phyloP scores from a whole-genome alignment of 768 basidiomycete genomes.

The Lactarius vividus region DNA sequence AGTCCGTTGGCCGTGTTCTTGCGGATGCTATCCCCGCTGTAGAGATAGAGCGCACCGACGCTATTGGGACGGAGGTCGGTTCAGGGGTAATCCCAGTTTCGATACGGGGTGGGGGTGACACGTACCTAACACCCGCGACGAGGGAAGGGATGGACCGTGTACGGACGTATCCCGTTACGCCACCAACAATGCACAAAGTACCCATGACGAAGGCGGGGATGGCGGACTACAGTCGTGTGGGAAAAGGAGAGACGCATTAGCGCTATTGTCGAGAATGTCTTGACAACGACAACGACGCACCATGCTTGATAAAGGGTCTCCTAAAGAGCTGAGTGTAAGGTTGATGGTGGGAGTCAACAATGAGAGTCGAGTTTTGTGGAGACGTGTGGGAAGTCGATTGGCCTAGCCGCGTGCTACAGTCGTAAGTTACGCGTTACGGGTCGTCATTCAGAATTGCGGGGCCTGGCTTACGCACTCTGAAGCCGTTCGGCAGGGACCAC shows the following conservation, averaged over 20 bases:
- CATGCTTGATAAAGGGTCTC: not conserved
- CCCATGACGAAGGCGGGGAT: constrained; percentile 80
- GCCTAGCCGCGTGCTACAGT: not conserved
- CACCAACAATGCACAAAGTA: constrained; percentile 71
- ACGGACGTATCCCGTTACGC: constrained; percentile 65
- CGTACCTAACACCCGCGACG: constrained; percentile 77
- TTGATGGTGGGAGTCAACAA: constrained; percentile 2
- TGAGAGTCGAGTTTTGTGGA: not conserved
- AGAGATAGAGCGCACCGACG: constrained; percentile 76
- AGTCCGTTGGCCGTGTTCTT: constrained; percentile 72
- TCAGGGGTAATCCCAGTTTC: not conserved
- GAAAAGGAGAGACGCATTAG: not conserved
- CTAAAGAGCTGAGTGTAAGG: not conserved
- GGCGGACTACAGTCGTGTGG: constrained; percentile 53
- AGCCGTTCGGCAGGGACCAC: not conserved
- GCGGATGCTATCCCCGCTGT: constrained; percentile 73
- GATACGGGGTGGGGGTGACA: constrained; percentile 2
- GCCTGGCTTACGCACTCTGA: not conserved
- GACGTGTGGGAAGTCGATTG: constrained; percentile 15
- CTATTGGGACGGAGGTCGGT: constrained; percentile 37
- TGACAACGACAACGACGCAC: not conserved
- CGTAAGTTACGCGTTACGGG: too few relatives aligned
- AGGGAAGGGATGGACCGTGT: constrained; percentile 80
- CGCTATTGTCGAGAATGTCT: not conserved
- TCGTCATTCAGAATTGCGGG: not conserved